A percentile compares a stretch with the other conserved stretches of the same genome.
phyloP scores from a whole-genome alignment of 2,329 filamentous ascomycete genomes.

The Cyphellophora europaea region DNA sequence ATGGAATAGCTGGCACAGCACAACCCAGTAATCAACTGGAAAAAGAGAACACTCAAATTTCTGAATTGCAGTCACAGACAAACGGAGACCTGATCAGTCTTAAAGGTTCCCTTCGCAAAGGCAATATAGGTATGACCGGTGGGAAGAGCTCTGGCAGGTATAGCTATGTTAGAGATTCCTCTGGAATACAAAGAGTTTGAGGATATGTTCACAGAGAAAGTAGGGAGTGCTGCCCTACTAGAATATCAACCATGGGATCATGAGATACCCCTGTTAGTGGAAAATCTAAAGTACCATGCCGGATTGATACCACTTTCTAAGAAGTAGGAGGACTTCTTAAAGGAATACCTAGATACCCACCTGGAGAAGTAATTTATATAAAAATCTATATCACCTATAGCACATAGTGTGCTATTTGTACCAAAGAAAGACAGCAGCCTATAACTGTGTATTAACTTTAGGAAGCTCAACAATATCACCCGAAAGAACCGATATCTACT shows the following conservation, averaged over 20 bases:
- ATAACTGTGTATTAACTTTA: slow-evolving; percentile 27
- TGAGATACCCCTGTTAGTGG: background rate
- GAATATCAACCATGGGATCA: slow-evolving; percentile 1
- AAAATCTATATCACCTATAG: slow-evolving; percentile 10
- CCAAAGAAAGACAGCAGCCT: slow-evolving; percentile 22
- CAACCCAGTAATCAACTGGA: too few relatives aligned
- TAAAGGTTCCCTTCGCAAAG: slow-evolving; percentile 1
- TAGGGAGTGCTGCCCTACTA: background rate
- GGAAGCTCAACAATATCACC: slow-evolving; percentile 25
- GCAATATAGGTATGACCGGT: background rate
- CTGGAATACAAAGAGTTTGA: background rate
- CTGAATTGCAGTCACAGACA: too few relatives aligned
- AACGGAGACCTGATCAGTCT: background rate
- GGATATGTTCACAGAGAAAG: background rate
- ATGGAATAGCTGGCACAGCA: too few relatives aligned
- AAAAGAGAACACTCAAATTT: too few relatives aligned
- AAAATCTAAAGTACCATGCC: background rate
- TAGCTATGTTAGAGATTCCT: background rate
- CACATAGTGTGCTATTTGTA: slow-evolving; percentile 23
- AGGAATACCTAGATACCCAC: slow-evolving; percentile 14
- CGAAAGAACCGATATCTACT: slow-evolving; percentile 25
- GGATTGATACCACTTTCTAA: background rate
- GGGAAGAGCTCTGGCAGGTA: background rate
- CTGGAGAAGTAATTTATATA: slow-evolving; percentile 15
- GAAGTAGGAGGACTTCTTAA: slow-evolving; percentile 5